Base-by-base conservation (phyloP, 345 rosid genomes). In the Linum lewisii region DNA sequence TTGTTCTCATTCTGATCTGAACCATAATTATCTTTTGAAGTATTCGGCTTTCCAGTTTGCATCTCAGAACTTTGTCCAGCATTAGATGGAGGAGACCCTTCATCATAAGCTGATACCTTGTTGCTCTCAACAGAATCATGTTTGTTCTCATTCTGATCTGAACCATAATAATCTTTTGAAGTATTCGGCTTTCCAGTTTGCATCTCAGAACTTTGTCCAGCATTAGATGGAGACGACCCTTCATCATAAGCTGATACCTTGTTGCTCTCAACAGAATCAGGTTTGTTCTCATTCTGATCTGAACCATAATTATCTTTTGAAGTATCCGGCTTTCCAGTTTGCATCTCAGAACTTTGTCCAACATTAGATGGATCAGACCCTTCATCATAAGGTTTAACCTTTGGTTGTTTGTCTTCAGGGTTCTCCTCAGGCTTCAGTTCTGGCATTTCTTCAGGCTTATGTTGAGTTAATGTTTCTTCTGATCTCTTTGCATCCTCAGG, bases 401-500 rank as follows among this genome's bases (percentile, higher is more conserved):
- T 24, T 21, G 56, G 25, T 13, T 25, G 34, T 29, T 29, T 29
- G 2, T 29, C 34, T 21, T 51, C 64, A 44, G 66, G 47, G 44
- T 16, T 49, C 34, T 63, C 65, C 21, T 54, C 51, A 1, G 44
- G 36, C 22, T 58, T 70, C 55, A 63, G 65, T 23, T 64, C 59
- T 4, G 67, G 69, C 25, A 29, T 65, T 54, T 63, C 57, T 7
- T 26, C 64, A 6, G 69, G 16, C 24, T 72, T 79, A 59, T 42
- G 47, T 42, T 5, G 47, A 42, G n/a, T n/a, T n/a, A 11, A 42
- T 11, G 47, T 42, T 11, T 63, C 65, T 53, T 71, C 59, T 0
- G 52, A 88, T 73, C 83, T 84, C 0, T 77, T 84, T 2, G 76
- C 87, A 69, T 81, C 92, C 25, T 72, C 85, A 0, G 88, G 75